Evolutionary conservation across 2,329 filamentous ascomycete genomes (phyloP).

Genomic region (Arthrobotrys iridis): DNA sequence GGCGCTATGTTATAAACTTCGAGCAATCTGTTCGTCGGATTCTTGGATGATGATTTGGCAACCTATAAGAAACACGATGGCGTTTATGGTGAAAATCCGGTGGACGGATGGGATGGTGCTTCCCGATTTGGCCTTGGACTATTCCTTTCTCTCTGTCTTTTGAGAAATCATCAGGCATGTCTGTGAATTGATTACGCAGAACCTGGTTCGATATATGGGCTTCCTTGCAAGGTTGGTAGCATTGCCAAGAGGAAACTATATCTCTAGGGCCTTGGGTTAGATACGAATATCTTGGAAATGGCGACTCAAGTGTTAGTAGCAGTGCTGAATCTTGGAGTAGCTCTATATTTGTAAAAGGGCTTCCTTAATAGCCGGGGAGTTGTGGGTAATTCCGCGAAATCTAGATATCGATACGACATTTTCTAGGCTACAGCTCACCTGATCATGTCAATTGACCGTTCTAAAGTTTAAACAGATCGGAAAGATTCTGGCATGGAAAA

Average conservation of each 20-base stretch:
- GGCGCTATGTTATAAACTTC: slow-evolving; percentile 16
- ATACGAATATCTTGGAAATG: slow-evolving; percentile 34
- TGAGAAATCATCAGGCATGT: slow-evolving; percentile 17
- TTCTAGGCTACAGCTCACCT: slow-evolving; percentile 37
- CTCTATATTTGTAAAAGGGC: slow-evolving; percentile 20
- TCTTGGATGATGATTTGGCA: slow-evolving; percentile 6
- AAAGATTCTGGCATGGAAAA: not conserved
- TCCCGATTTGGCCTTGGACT: not conserved
- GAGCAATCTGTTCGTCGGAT: not conserved
- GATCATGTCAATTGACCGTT: slow-evolving; percentile 31
- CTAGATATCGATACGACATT: slow-evolving; percentile 23
- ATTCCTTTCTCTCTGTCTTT: not conserved
- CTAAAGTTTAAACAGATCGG: not conserved
- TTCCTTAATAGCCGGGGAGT: slow-evolving; percentile 32
- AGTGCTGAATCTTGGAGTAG: slow-evolving; percentile 7
- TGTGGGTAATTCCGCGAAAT: slow-evolving; percentile 42
- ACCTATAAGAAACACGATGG: slow-evolving; percentile 1
- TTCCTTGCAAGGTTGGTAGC: slow-evolving; percentile 2
- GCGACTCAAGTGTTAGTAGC: slow-evolving; percentile 10
- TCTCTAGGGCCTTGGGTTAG: slow-evolving; percentile 11
- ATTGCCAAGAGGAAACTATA: slow-evolving; percentile 12
- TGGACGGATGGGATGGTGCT: not conserved
- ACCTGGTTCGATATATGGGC: slow-evolving; percentile 20
- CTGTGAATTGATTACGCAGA: slow-evolving; percentile 15
- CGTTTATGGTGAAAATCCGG: slow-evolving; percentile 8